phyloP scores from a whole-genome alignment of 2,329 filamentous ascomycete species.

The Scedosporium dehoogii region DNA sequence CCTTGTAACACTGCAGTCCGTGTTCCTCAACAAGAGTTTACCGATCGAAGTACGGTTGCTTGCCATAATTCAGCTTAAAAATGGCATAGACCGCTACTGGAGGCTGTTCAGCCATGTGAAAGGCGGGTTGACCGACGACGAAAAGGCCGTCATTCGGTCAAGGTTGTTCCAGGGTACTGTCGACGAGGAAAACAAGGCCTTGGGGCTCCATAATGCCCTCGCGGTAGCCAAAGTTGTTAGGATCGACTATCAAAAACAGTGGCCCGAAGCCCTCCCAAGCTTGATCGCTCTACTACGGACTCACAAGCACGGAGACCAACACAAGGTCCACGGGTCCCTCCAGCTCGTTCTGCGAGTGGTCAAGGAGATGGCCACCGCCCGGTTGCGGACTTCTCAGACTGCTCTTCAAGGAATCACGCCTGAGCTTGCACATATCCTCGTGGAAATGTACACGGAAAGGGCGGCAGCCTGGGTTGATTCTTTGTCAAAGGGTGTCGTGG shows the following conservation, averaged over 20 bases:
- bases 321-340: conserved; percentile 62
- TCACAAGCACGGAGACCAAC: conserved; percentile 45
- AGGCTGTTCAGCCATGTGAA: conserved; percentile 44
- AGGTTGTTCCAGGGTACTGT: conserved; percentile 68
- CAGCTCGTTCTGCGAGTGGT: conserved; percentile 74
- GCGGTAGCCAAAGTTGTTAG: conserved; percentile 80
- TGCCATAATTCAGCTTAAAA: conserved; percentile 89
- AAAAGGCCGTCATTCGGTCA: conserved; percentile 68
- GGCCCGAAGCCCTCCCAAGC: conserved; percentile 55
- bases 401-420: conserved; percentile 70
- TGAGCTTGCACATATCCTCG: conserved; percentile 73
- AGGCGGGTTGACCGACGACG: conserved; percentile 61
- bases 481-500: conserved; percentile 43
- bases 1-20: conserved; percentile 38
- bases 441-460: conserved; percentile 67
- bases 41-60: conserved; percentile 75
- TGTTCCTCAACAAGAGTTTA: conserved; percentile 71
- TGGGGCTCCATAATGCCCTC: conserved; percentile 82
- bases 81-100: conserved; percentile 95
- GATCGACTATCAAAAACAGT: conserved; percentile 81
- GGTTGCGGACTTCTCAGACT: conserved; percentile 63
- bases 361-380: conserved; percentile 79
- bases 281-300: conserved; percentile 56
- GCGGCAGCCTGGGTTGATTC: conserved; percentile 58
- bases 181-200: conserved; percentile 61